Conservation (phyloP, 129 eudicot species). For the Lactuca saligna region DNA sequence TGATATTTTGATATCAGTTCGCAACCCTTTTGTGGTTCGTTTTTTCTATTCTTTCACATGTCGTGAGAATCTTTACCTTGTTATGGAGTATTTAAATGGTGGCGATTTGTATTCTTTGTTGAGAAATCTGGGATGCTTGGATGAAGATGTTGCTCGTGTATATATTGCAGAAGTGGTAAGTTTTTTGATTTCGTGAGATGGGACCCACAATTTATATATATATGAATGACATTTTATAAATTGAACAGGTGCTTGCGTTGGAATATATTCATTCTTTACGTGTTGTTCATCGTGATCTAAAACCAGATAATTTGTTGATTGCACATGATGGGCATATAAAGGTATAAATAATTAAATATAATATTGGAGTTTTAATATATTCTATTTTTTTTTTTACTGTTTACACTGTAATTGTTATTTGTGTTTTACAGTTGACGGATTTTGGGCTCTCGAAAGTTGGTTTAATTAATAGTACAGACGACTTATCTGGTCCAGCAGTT, state of each 20-base stretch:
- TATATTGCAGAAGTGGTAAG: slow-evolving; percentile 98
- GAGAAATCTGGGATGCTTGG: slow-evolving; percentile 95
- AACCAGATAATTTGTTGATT: slow-evolving; percentile 94
- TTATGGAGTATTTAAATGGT: slow-evolving; percentile 96
- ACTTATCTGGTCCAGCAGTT: slow-evolving; percentile 96
- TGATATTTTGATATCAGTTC: slow-evolving; percentile 87
- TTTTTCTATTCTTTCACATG: slow-evolving; percentile 97
- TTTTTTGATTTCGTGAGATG: neutral
- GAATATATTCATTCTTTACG: slow-evolving; percentile 91
- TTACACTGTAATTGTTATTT: neutral
- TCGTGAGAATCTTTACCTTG: slow-evolving; percentile 95
- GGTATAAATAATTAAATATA: slow-evolving; percentile 50
- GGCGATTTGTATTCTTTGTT: slow-evolving; percentile 91
- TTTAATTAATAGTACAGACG: slow-evolving; percentile 96
- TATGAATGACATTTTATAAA: neutral
- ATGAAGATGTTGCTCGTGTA: slow-evolving; percentile 97
- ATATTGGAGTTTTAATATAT: neutral
- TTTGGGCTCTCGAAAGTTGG: slow-evolving; percentile 99
- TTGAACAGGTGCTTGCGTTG: slow-evolving; percentile 89
- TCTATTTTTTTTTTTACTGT: neutral
- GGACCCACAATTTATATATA: neutral
- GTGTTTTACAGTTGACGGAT: slow-evolving; percentile 79
- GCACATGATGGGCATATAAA: slow-evolving; percentile 99
- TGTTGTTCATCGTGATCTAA: slow-evolving; percentile 95
- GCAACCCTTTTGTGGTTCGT: slow-evolving; percentile 99